Evolutionary conservation across 768 basidiomycete genomes (phyloP).

Genomic region (Pleurotus salmoneostramineus): DNA sequence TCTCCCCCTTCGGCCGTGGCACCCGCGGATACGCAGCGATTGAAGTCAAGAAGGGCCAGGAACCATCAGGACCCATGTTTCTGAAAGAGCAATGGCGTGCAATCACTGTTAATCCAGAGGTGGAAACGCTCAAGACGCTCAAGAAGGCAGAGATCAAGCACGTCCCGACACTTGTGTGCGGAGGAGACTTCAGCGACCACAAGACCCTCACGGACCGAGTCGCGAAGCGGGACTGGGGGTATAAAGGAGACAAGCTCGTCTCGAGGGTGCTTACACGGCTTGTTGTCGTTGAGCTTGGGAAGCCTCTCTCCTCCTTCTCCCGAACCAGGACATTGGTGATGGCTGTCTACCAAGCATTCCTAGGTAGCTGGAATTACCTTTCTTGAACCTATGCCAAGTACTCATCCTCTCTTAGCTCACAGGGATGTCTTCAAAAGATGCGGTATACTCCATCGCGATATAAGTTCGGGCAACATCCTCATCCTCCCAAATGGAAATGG

Average conservation of each 20-base stretch:
- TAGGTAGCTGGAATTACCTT: not conserved
- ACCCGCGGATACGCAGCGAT: slow-evolving; percentile 14
- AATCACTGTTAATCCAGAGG: not conserved
- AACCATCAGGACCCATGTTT: slow-evolving; percentile 11
- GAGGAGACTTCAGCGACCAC: slow-evolving; percentile 19
- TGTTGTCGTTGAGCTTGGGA: not conserved
- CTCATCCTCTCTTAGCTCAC: slow-evolving; percentile 2
- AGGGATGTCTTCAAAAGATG: slow-evolving; percentile 3
- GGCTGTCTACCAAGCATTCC: not conserved
- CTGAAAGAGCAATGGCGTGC: slow-evolving; percentile 25
- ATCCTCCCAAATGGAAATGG: not conserved
- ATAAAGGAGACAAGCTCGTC: too few species aligned
- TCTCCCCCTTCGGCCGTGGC: slow-evolving; percentile 12
- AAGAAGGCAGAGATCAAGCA: slow-evolving; percentile 9
- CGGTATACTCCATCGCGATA: slow-evolving; percentile 9
- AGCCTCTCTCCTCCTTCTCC: not conserved
- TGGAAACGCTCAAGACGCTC: slow-evolving; percentile 15
- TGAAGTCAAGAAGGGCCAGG: slow-evolving; percentile 3
- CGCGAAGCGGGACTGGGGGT: too few species aligned
- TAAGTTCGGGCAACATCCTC: slow-evolving; percentile 8
- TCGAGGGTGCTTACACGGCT: not conserved
- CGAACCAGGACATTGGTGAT: not conserved
- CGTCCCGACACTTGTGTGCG: slow-evolving; percentile 22
- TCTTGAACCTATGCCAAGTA: not conserved
- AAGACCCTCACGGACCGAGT: too few species aligned